Base-by-base conservation (phyloP, 768 basidiomycete genomes). In the Lactarius deliciosus region DNA sequence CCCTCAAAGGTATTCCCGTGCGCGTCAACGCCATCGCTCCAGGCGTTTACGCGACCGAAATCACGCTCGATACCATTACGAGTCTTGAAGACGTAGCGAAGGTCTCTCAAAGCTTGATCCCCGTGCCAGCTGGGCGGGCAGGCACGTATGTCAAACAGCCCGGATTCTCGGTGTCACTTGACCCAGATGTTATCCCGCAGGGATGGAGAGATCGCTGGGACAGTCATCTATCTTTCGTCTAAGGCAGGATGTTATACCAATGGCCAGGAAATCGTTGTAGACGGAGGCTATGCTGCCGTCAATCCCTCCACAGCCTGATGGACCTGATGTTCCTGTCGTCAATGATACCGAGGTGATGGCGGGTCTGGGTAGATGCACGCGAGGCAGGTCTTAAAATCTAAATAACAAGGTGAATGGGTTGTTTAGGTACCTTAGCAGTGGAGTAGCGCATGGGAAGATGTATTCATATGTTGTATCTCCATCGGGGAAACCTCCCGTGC, bases 201-300 rank as follows among this genome's bases (percentile, higher is more conserved):
- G 53, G 85, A 82, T 1, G 79, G 83, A 66, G 92, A 93, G 73
- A 86, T 92, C 77, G 90, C 89, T 10, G 91, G 88, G 9, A 90
- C 91, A 10, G 90, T 79, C 0, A 81, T 93, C 6, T 92, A 90
- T 74, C 82, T 94, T 6, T 88, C 83, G 8, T 91, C 90, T 11
- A 83, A 79, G 11, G 88, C 90, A 2, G 90, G 89, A 40, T 85
- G 81, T 34, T 93, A 91, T 73, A 85, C 83, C 68, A 89, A 89
- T 68, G 91, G 91, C 15, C 91, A 92, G 73, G 89, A 92, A 73
- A 81, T 94, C 53, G 77, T 86, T 20, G 82, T 92, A 41, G 91
- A 94, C 71, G 91, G 92, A 34, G 89, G 91, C 0, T 91, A 83
- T 73, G 62, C 85, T 1, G 82, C 88, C 16, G 89, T 91, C 47